phyloP scores from a whole-genome alignment of 192 early-diverging fungal genomes.

The Allomyces macrogynus region DNA sequence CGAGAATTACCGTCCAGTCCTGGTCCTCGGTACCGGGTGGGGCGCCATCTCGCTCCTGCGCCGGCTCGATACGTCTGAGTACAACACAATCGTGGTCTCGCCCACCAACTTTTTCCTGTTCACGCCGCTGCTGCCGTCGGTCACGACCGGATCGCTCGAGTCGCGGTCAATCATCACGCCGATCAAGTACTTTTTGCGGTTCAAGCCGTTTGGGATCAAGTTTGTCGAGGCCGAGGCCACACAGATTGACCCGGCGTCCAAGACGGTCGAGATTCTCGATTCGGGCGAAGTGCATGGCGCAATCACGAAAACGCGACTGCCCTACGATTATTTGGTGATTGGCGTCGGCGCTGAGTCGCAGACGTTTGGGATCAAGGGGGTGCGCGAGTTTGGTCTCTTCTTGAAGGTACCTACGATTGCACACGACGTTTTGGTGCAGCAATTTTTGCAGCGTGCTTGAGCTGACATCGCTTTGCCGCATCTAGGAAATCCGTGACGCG shows the following conservation, averaged over 20 bases:
- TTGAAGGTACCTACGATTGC: conserved; percentile 27
- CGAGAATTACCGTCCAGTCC: not conserved
- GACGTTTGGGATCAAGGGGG: conserved; percentile 61
- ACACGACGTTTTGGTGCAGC: conserved; percentile 9
- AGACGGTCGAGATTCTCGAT: conserved; percentile 58
- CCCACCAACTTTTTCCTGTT: conserved; percentile 81
- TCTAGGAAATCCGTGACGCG: conserved; percentile 49
- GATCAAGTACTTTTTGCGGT: conserved; percentile 63
- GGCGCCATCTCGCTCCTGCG: not conserved
- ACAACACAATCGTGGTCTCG: conserved; percentile 30
- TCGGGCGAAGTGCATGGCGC: conserved; percentile 46
- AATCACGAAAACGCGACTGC: conserved; percentile 28
- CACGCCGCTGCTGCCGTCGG: conserved; percentile 44
- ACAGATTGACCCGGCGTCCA: conserved; percentile 60
- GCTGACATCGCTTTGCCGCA: no score
- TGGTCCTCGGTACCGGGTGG: not conserved
- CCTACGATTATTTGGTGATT: conserved; percentile 58
- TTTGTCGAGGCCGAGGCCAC: conserved; percentile 82
- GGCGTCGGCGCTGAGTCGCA: conserved; percentile 59
- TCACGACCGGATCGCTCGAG: conserved; percentile 77
- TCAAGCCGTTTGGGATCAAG: conserved; percentile 63
- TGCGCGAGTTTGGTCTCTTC: conserved; percentile 52
- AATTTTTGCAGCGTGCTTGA: not conserved
- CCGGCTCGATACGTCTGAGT: not conserved
- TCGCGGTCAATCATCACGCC: conserved; percentile 71